Base-by-base conservation (phyloP, 192 early-diverging fungal genomes). In the Rhizoclosmatium globosum region DNA sequence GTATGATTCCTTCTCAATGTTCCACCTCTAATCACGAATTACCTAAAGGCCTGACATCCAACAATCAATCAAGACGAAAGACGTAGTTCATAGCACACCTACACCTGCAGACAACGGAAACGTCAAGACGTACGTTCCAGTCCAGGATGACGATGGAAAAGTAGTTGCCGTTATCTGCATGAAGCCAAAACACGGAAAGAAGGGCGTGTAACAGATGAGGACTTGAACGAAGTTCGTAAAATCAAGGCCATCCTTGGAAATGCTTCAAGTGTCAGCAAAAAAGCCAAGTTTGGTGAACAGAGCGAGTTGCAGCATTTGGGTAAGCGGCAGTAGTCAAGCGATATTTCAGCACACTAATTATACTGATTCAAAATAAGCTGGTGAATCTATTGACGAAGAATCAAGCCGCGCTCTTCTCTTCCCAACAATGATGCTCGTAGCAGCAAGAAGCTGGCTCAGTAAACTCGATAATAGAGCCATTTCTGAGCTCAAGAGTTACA, bases 401-500 rank as follows among this genome's bases (percentile, higher is more conserved):
- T 72, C 86, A 2, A 59, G 83, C 19, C 66, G 82, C 41, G 80
- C 75, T 39, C n/a, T 91, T 21, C 71, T 89, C 7, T 90, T 91
- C 80, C 78, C 85, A 31, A 87, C 85, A 64, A 80, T 89, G 58
- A 82, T 90, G 84, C 83, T 91, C 2, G 23, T 80, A 31, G 71
- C 64, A 21, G 85, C 87, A 0, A 64, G 87, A 11, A 64, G 76
- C 42, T 68, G 73, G 15, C 68, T 91, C 4, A 38, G 45, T 11
- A 81, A 81, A 57, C 64, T 91, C 4, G 85, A 88, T 71, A 76
- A 72, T 39, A 83, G 77, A 47, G 71, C 82, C 2, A 70, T 91
- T 48, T 75, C 86, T 39, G 90, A 91, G 79, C 78, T 91, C 17
- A 77, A 80, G 38, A 85, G 83, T 48, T 91, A 91, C 79, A 83